Evolutionary conservation across 2,329 filamentous ascomycete species (phyloP), one percentile per base, ranked within the genome.

Genomic region (Neofusicoccum kwambonambiense): DNA sequence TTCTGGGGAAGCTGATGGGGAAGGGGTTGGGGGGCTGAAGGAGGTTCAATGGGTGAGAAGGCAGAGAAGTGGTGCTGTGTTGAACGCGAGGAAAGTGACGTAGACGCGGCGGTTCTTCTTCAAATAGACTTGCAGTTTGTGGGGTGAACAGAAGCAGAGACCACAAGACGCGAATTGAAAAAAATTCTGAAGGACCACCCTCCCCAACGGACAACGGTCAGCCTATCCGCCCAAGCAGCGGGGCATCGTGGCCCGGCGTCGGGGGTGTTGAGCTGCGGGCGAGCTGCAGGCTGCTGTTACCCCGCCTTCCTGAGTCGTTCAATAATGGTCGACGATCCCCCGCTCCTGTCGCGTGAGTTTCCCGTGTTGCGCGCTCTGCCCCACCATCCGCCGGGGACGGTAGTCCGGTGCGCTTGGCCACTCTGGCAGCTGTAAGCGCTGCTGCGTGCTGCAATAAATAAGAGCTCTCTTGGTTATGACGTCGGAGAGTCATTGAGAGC

Each of bases 291-390:
- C 6, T 39, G 34, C 34, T 37, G 27, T 6, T 60, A 60, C 56
- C 56, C 56, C 56, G 56, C 56, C 54, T 19, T 35, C 19, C 19
- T 22, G 19, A 22, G 19, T 22, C 19, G 19, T 22, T 22, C 13
- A 19, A 3, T 12, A 9, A n/a, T 45, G 56, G 56, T 60, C 56
- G 61, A 64, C 50, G 61, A 64, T 64, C 61, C 50, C 61, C 61
- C 50, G 61, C 61, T 31, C 34, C 8, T 19, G 37, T 13, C 39
- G 19, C 22, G 19, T 35, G 13, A 19, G 12, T 60, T 47, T 11
- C 61, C 39, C 37, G 12, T 22, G 11, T 31, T 17, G 13, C 3
- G 41, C 35, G 15, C 27, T 19, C 22, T 27, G 39, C 61, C 50
- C 50, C 50, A 17, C 61, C 41, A 47, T 37, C 17, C 17, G 9